Conservation (phyloP, 495 filamentous ascomycete species). For the Ramalina intermedia region DNA sequence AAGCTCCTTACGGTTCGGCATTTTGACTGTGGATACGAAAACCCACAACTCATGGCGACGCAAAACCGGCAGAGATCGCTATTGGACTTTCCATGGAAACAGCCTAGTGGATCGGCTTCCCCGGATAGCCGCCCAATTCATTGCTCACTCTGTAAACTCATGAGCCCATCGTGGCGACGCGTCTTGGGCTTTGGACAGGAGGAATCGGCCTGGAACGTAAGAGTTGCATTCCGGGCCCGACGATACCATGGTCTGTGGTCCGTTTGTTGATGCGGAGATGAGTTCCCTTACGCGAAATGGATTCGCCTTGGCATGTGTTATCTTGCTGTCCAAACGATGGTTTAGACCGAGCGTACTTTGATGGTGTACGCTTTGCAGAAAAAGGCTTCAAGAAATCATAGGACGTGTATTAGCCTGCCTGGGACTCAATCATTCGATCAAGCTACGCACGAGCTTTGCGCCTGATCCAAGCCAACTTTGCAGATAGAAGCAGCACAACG, state of each 20-base stretch:
- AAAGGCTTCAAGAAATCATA: neutral
- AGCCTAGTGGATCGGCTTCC: neutral
- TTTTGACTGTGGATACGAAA: neutral
- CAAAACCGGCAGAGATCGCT: neutral
- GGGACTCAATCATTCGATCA: neutral
- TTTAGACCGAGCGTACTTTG: neutral
- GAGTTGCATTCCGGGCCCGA: constrained; percentile 2
- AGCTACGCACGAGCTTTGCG: constrained; percentile 2
- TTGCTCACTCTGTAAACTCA: neutral
- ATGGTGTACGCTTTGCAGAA: neutral
- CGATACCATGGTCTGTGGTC: constrained; percentile 8
- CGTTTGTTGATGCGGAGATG: neutral
- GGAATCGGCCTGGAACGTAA: neutral
- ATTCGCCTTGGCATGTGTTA: neutral
- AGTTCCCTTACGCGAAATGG: constrained; percentile 6
- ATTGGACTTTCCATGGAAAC: neutral
- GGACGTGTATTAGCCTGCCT: constrained; percentile 1
- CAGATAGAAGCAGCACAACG: neutral
- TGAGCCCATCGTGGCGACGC: constrained; percentile 8
- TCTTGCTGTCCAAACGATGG: neutral
- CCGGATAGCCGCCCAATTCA: too few relatives aligned
- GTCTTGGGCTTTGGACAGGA: constrained; percentile 3
- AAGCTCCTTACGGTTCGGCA: too few relatives aligned
- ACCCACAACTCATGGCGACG: neutral
- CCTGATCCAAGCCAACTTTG: neutral